Conservation (phyloP, 1,284 basidiomycete genomes). For the Microbotryomycetes sp. region DNA sequence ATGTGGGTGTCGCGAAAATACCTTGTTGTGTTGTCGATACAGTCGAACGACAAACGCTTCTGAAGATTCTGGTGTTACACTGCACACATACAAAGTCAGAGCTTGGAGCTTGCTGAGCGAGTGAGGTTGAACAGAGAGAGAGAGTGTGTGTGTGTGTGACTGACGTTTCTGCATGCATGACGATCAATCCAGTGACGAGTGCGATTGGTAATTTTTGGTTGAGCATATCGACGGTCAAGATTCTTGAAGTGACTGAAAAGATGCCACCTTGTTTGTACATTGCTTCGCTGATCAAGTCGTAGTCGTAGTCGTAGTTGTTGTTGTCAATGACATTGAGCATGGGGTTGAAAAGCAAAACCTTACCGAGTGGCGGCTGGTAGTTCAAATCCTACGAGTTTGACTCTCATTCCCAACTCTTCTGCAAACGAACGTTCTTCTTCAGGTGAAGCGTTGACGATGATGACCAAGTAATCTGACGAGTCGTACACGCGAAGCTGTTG, state of each 20-base stretch:
- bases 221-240: constrained; percentile 92
- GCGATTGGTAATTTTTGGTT: constrained; percentile 73
- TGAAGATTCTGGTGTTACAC: constrained; percentile 72
- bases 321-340: not conserved
- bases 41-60: constrained; percentile 83
- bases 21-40: constrained; percentile 74
- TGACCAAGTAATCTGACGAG: constrained; percentile 73
- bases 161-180: constrained; percentile 88
- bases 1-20: too few species aligned
- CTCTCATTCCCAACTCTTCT: constrained; percentile 80
- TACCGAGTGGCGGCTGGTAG: constrained; percentile 52
- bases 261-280: constrained; percentile 83
- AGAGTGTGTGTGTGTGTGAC: constrained; percentile 25
- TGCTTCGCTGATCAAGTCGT: constrained; percentile 55
- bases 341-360: not conserved
- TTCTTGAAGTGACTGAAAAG: constrained; percentile 85
- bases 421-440: constrained; percentile 88
- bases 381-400: constrained; percentile 79
- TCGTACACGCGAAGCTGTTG: constrained; percentile 74
- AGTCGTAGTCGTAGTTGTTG: not conserved
- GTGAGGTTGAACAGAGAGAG: not conserved
- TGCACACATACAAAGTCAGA: constrained; percentile 39
- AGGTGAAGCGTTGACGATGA: constrained; percentile 70
- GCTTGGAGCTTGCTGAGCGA: not conserved
- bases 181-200: constrained; percentile 81